Evolutionary conservation across 805 yeast species (phyloP).

Genomic region (Wickerhamomyces bisporus): DNA sequence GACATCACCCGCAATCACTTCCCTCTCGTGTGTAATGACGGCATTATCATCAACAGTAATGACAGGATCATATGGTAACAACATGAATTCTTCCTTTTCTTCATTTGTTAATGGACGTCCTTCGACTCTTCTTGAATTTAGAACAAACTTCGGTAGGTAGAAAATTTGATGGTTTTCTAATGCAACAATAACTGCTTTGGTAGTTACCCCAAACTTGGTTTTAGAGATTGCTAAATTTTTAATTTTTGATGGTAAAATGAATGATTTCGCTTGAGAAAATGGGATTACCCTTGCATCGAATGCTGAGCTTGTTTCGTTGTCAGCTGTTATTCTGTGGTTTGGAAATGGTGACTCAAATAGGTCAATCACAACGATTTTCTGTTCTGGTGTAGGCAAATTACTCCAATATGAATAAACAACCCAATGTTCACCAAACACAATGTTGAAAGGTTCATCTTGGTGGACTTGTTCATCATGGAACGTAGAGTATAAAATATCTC

Average conservation of each 20-base stretch:
- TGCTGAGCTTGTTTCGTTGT: constrained; percentile 23
- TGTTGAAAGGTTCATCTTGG: constrained; percentile 37
- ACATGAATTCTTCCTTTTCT: constrained; percentile 55
- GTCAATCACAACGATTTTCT: constrained; percentile 67
- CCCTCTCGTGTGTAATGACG: constrained; percentile 48
- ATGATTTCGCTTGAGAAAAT: constrained; percentile 49
- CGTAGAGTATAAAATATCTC: constrained; percentile 47
- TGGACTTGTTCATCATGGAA: constrained; percentile 38
- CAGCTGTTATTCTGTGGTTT: constrained; percentile 35
- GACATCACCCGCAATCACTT: constrained; percentile 28
- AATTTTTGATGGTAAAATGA: constrained; percentile 56
- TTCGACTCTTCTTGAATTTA: constrained; percentile 66
- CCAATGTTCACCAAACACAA: constrained; percentile 81
- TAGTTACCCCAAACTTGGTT: constrained; percentile 63
- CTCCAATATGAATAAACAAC: constrained; percentile 62
- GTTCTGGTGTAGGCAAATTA: constrained; percentile 41
- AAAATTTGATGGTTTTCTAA: constrained; percentile 58
- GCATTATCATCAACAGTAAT: constrained; percentile 43
- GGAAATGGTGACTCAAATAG: constrained; percentile 64
- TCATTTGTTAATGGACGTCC: constrained; percentile 44
- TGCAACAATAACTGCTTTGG: constrained; percentile 57
- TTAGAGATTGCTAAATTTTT: constrained; percentile 44
- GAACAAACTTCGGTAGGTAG: constrained; percentile 61
- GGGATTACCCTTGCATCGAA: constrained; percentile 37
- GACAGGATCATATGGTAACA: constrained; percentile 61